Evolutionary conservation across 257 asterid species (phyloP).

Genomic region (Nicotiana undulata): DNA sequence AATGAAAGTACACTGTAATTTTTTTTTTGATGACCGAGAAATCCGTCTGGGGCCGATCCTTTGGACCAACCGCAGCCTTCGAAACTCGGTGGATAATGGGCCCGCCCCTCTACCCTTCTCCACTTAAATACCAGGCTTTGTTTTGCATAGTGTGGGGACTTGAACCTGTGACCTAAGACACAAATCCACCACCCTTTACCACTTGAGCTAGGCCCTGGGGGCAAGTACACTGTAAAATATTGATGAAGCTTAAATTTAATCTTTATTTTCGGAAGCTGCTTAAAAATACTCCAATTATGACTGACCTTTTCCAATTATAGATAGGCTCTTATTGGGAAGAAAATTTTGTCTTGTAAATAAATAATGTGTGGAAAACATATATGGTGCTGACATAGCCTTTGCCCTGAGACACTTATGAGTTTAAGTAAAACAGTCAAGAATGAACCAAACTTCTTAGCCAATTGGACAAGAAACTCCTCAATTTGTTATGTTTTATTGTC

Average conservation of each 20-base stretch:
- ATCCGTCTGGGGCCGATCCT: too few relatives aligned
- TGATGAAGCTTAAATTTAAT: not conserved
- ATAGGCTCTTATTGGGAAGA: not conserved
- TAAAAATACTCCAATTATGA: not conserved
- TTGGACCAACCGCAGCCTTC: too few relatives aligned
- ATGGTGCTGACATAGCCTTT: not conserved
- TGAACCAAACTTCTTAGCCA: constrained; percentile 2
- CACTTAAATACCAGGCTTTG: too few relatives aligned
- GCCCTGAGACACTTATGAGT: not conserved
- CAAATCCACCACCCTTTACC: too few relatives aligned
- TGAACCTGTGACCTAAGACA: too few relatives aligned
- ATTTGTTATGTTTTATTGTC: not conserved
- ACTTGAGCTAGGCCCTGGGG: too few relatives aligned
- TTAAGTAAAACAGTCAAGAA: not conserved
- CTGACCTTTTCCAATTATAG: not conserved
- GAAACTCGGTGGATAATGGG: too few relatives aligned
- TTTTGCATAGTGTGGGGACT: too few relatives aligned
- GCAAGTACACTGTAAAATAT: not conserved
- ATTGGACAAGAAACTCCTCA: not conserved
- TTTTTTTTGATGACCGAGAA: too few relatives aligned
- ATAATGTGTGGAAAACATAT: not conserved
- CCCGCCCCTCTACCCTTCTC: too few relatives aligned
- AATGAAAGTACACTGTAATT: not conserved
- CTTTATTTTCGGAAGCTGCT: not conserved
- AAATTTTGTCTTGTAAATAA: not conserved